These are phyloP conservation scores for Ilyonectria destructans DNA, from an alignment of 2,329 filamentous ascomycete genomes.

Conservation along the genomic window DNA sequence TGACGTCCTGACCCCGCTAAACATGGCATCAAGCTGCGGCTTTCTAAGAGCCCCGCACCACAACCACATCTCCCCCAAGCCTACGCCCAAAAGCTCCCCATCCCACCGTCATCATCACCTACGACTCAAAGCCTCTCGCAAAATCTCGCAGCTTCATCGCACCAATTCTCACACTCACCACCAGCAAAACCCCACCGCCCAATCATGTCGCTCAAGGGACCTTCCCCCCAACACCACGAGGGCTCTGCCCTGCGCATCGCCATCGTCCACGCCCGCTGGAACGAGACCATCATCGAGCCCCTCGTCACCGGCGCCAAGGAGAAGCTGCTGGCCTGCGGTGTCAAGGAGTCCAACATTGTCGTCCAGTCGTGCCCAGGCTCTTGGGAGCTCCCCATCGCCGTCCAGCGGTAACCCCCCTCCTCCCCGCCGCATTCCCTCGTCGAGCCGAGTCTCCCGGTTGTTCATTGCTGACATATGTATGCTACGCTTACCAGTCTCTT, in stretches of 20 bases:
- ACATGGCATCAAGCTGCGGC: conserved; percentile 21
- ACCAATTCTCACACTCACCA: background rate
- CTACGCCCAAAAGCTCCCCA: conserved; percentile 29
- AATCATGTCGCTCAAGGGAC: conserved; percentile 66
- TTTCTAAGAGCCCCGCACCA: conserved; percentile 43
- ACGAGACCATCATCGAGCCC: conserved; percentile 87
- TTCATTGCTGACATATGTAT: conserved; percentile 36
- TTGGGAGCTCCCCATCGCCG: conserved; percentile 94
- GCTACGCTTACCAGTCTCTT: conserved; percentile 73
- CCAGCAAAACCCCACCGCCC: background rate
- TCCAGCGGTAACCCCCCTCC: conserved; percentile 77
- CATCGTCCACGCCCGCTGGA: conserved; percentile 98
- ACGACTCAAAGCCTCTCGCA: conserved; percentile 40
- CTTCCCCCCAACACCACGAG: conserved; percentile 72
- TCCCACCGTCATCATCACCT: conserved; percentile 32
- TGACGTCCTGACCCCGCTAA: conserved; percentile 47
- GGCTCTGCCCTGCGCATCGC: conserved; percentile 87
- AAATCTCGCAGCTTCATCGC: background rate
- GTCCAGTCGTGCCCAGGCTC: conserved; percentile 92
- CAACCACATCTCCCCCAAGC: conserved; percentile 12
- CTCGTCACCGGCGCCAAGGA: conserved; percentile 87
- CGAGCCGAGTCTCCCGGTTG: background rate
- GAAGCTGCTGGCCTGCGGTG: conserved; percentile 83
- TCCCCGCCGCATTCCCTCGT: conserved; percentile 20
- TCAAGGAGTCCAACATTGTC: conserved; percentile 90